Evolutionary conservation across 2,329 filamentous ascomycete species (phyloP).

Genomic region (Pseudogymnoascus sp.): DNA sequence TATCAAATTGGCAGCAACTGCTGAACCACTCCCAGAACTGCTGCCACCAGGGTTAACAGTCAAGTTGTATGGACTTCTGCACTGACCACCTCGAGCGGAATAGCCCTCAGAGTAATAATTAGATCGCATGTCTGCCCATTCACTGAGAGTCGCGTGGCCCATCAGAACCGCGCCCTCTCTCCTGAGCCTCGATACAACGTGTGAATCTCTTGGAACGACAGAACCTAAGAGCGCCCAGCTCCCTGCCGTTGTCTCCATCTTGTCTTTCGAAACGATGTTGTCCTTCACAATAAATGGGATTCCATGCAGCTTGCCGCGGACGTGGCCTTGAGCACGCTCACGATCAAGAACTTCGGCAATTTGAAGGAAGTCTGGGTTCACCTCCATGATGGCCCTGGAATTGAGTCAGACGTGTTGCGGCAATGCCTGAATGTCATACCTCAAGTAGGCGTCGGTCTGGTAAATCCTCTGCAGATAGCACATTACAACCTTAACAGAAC

Average conservation of each 20-base stretch:
- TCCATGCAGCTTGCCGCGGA: conserved; percentile 61
- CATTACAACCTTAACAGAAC: conserved; percentile 46
- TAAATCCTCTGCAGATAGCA: conserved; percentile 54
- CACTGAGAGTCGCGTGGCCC: conserved; percentile 61
- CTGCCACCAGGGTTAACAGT: conserved; percentile 60
- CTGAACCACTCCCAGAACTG: conserved; percentile 56
- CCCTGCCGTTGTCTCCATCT: conserved; percentile 66
- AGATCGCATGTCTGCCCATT: conserved; percentile 67
- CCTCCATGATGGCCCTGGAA: conserved; percentile 48
- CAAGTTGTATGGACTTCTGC: conserved; percentile 58
- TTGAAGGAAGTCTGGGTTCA: conserved; percentile 56
- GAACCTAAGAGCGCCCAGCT: conserved; percentile 57
- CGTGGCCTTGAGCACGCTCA: conserved; percentile 46
- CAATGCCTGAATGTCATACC: conserved; percentile 33
- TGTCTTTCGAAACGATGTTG: conserved; percentile 59
- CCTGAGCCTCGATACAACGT: conserved; percentile 52
- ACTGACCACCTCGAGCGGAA: conserved; percentile 54
- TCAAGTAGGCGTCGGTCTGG: conserved; percentile 57
- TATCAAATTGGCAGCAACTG: conserved; percentile 53
- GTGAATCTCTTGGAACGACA: conserved; percentile 58
- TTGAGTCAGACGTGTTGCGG: not conserved
- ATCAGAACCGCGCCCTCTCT: conserved; percentile 55
- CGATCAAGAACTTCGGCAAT: conserved; percentile 54
- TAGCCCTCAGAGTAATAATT: conserved; percentile 62
- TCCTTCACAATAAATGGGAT: conserved; percentile 72